Evolutionary conservation across 2,329 filamentous ascomycete genomes (phyloP).

Genomic region (Aspergillus sp.): DNA sequence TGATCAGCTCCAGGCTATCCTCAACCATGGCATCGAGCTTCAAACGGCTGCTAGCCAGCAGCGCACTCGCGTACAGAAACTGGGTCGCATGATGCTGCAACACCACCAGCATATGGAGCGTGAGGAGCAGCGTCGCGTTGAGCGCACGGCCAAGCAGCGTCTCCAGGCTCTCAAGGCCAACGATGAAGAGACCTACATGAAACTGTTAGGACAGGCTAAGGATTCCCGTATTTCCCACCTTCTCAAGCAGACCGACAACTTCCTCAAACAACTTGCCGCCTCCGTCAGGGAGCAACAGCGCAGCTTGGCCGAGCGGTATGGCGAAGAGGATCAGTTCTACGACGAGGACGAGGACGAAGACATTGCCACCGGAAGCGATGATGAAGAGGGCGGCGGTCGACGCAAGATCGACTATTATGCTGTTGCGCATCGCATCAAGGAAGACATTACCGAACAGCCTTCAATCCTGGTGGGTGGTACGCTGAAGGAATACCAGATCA

Average conservation of each 20-base stretch:
- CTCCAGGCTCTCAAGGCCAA: constrained; percentile 97
- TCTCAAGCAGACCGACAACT: constrained; percentile 94
- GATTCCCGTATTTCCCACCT: constrained; percentile 98
- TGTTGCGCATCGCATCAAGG: constrained; percentile 92
- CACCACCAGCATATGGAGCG: constrained; percentile 98
- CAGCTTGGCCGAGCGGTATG: constrained; percentile 75
- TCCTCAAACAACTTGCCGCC: constrained; percentile 90
- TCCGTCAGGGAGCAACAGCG: constrained; percentile 95
- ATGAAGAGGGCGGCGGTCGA: constrained; percentile 59
- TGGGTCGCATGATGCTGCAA: constrained; percentile 81
- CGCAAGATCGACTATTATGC: constrained; percentile 98
- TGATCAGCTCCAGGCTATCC: constrained; percentile 85
- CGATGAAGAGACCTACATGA: constrained; percentile 98
- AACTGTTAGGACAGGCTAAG: constrained; percentile 96
- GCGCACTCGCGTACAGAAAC: constrained; percentile 74
- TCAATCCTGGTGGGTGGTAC: constrained; percentile 84
- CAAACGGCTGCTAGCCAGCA: constrained; percentile 65
- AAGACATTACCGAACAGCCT: constrained; percentile 83
- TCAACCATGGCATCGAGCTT: constrained; percentile 78
- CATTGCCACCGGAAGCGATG: constrained; percentile 65
- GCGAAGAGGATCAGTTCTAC: constrained; percentile 57
- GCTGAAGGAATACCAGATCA: constrained; percentile 96
- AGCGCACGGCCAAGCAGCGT: constrained; percentile 98
- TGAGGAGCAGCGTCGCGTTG: constrained; percentile 97
- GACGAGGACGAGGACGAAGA: constrained; percentile 64